These are phyloP conservation scores for Plectosphaerella sp. DNA, from an alignment of 2,329 filamentous ascomycete species.

Conservation along the genomic window DNA sequence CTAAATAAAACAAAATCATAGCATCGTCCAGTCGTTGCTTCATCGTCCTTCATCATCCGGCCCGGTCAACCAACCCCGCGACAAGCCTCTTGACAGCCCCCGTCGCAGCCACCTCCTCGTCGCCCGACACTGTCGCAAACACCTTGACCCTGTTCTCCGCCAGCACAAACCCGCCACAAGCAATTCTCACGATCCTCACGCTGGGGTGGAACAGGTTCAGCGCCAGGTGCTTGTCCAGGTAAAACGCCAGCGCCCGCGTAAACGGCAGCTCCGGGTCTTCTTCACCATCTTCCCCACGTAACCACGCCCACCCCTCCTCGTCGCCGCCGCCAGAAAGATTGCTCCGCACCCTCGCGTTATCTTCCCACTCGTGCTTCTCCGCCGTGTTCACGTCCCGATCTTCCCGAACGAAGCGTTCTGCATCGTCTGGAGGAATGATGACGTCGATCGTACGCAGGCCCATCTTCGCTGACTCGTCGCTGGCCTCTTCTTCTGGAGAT, in stretches of 20 bases:
- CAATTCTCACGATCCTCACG: constrained; percentile 48
- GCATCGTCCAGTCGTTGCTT: not conserved
- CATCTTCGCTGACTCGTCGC: constrained; percentile 11
- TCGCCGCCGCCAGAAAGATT: constrained; percentile 39
- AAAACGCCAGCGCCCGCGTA: constrained; percentile 42
- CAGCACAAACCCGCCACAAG: constrained; percentile 51
- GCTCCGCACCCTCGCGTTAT: constrained; percentile 32
- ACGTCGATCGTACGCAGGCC: constrained; percentile 46
- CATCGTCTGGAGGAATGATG: constrained; percentile 42
- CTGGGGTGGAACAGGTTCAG: constrained; percentile 51
- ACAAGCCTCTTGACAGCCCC: constrained; percentile 4
- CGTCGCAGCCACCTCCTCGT: not conserved
- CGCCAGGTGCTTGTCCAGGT: constrained; percentile 48
- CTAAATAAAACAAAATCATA: no score
- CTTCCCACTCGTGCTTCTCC: constrained; percentile 19
- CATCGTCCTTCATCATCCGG: not conserved
- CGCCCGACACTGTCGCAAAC: constrained; percentile 16
- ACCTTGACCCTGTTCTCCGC: constrained; percentile 49
- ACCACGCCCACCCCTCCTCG: constrained; percentile 52
- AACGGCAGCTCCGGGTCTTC: constrained; percentile 34
- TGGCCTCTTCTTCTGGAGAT: constrained; percentile 12
- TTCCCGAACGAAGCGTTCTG: constrained; percentile 38
- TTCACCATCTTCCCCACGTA: constrained; percentile 14
- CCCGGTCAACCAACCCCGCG: constrained; percentile 2
- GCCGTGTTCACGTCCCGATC: constrained; percentile 21